phyloP scores from a whole-genome alignment of 768 basidiomycete species.

The Paxillus ammoniavirescens region DNA sequence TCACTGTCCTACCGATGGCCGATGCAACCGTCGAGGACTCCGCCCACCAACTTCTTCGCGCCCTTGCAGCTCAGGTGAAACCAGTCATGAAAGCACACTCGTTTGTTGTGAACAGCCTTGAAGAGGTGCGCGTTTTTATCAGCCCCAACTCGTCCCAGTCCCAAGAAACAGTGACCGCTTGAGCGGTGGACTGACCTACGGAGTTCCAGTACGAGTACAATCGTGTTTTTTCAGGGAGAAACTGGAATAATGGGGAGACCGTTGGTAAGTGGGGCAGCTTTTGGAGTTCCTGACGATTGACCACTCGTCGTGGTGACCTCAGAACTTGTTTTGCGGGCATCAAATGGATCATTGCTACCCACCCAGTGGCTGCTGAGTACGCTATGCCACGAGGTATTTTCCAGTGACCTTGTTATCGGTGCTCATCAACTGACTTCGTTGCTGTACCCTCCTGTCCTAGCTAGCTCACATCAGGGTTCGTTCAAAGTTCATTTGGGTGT shows the following conservation, averaged over 20 bases:
- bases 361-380: constrained; percentile 71
- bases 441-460: constrained; percentile 35
- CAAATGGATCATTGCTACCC: constrained; percentile 59
- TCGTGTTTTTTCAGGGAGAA: constrained; percentile 73
- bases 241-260: constrained; percentile 83
- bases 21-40: constrained; percentile 52
- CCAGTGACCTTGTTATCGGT: constrained; percentile 9
- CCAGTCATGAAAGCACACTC: constrained; percentile 83
- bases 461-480: constrained; percentile 79
- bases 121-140: constrained; percentile 54
- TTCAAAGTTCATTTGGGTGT: not conserved
- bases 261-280: constrained; percentile 47
- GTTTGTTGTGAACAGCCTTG: constrained; percentile 72
- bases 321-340: constrained; percentile 75
- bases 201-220: constrained; percentile 70
- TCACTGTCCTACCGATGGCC: constrained; percentile 49
- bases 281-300: not conserved
- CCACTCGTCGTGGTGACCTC: not conserved
- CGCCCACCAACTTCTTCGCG: constrained; percentile 69
- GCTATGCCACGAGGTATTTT: constrained; percentile 75
- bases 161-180: not conserved
- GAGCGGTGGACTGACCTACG: not conserved
- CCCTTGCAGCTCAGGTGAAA: constrained; percentile 79
- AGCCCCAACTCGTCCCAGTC: not conserved
- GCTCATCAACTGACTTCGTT: constrained; percentile 1